These are phyloP conservation scores for Plenodomus lindquistii DNA, from an alignment of 2,329 filamentous ascomycete genomes.

Conservation along the genomic window DNA sequence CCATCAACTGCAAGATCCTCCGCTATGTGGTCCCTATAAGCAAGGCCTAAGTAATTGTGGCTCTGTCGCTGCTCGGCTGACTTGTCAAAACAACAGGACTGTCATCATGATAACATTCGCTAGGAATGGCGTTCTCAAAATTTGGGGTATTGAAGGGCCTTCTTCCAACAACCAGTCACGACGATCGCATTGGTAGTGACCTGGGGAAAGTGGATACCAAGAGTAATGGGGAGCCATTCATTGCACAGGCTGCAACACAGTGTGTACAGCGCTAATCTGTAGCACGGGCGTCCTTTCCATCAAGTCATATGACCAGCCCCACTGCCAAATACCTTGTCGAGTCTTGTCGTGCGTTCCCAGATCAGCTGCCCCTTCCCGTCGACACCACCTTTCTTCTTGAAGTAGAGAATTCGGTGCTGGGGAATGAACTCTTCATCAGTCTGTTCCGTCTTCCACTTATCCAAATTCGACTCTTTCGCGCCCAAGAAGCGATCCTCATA, in stretches of 20 bases:
- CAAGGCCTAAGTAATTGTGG: not conserved
- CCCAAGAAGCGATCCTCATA: slow-evolving; percentile 59
- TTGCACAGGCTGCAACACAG: not conserved
- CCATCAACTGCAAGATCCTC: slow-evolving; percentile 4
- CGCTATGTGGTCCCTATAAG: not conserved
- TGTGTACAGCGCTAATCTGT: not conserved
- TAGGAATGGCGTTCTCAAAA: not conserved
- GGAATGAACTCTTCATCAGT: slow-evolving; percentile 63
- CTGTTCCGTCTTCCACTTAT: slow-evolving; percentile 57
- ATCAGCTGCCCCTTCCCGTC: slow-evolving; percentile 43
- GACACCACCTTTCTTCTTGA: slow-evolving; percentile 46
- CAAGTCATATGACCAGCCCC: slow-evolving; percentile 24
- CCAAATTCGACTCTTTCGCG: slow-evolving; percentile 52
- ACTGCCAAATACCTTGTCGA: slow-evolving; percentile 54
- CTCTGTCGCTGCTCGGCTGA: not conserved
- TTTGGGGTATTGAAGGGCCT: not conserved
- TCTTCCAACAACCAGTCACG: too few species aligned
- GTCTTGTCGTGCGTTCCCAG: slow-evolving; percentile 55
- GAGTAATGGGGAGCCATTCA: not conserved
- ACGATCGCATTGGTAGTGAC: not conserved
- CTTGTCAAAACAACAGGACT: not conserved
- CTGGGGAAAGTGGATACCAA: not conserved
- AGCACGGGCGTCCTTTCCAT: slow-evolving; percentile 1
- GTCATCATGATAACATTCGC: too few species aligned
- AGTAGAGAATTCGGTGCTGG: slow-evolving; percentile 57